phyloP scores from a whole-genome alignment of 1,284 basidiomycete genomes.

The Marasmius sp. region DNA sequence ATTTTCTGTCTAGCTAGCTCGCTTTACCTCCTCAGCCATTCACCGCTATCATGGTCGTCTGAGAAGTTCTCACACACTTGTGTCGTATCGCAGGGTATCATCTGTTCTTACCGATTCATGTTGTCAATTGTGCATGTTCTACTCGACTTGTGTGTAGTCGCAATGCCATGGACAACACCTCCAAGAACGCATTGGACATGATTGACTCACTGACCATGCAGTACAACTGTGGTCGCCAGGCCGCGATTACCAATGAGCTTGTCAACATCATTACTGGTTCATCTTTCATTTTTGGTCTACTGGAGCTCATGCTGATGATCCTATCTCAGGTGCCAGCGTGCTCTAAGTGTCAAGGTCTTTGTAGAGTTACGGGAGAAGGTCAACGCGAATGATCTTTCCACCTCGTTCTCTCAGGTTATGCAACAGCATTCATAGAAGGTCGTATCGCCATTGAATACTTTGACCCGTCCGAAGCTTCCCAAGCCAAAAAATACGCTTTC shows the following conservation, averaged over 20 bases:
- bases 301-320: background rate
- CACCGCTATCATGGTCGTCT: too few species aligned
- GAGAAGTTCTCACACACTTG: too few species aligned
- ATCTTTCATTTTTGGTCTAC: constrained; percentile 19
- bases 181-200: constrained; percentile 97
- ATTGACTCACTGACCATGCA: constrained; percentile 85
- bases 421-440: constrained; percentile 92
- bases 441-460: constrained; percentile 98
- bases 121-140: constrained; percentile 15
- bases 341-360: constrained; percentile 26
- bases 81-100: too few species aligned
- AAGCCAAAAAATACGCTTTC: constrained; percentile 96
- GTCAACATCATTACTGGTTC: constrained; percentile 93
- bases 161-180: constrained; percentile 99
- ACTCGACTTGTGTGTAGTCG: constrained; percentile 52
- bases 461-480: constrained; percentile 73
- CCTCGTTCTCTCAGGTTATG: constrained; percentile 92
- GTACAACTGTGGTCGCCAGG: constrained; percentile 99
- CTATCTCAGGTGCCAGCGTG: constrained; percentile 39
- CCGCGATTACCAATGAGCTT: constrained; percentile 94
- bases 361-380: constrained; percentile 73
- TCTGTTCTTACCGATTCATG: background rate
- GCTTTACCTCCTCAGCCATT: too few species aligned
- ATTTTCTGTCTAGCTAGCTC: too few species aligned
- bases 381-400: too few species aligned